Evolutionary conservation across 805 yeast species (phyloP).

Genomic region (Blastobotrys robertii): DNA sequence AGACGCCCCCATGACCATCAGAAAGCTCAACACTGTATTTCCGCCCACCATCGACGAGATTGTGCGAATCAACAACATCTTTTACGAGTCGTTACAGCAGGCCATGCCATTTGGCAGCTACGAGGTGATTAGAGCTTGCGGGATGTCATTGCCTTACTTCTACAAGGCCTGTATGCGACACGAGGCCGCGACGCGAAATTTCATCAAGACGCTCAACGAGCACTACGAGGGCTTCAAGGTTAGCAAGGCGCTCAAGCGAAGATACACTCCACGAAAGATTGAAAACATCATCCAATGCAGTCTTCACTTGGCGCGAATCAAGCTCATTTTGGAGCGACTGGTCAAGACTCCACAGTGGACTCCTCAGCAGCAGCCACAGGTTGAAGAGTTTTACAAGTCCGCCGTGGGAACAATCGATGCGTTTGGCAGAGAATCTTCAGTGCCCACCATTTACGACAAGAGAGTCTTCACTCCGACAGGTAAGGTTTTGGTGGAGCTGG

Average conservation of each 20-base stretch:
- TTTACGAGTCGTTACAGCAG: constrained; percentile 59
- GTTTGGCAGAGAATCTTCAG: constrained; percentile 49
- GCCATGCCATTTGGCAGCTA: constrained; percentile 63
- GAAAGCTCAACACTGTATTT: constrained; percentile 64
- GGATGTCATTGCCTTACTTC: constrained; percentile 76
- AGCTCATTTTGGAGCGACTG: constrained; percentile 57
- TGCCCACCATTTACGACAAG: constrained; percentile 39
- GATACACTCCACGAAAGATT: constrained; percentile 39
- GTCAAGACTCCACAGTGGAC: constrained; percentile 38
- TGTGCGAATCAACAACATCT: constrained; percentile 78
- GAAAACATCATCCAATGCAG: constrained; percentile 60
- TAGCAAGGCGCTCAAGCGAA: constrained; percentile 6
- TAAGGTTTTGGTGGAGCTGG: constrained; percentile 72
- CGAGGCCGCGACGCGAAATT: constrained; percentile 78
- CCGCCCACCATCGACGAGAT: constrained; percentile 96
- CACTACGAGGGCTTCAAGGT: constrained; percentile 32
- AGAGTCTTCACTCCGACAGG: constrained; percentile 89
- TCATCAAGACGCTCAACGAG: constrained; percentile 36
- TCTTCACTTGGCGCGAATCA: constrained; percentile 60
- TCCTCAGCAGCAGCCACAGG: constrained; percentile 20
- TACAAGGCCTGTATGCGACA: constrained; percentile 90
- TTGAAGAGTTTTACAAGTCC: constrained; percentile 38
- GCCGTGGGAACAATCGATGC: constrained; percentile 66
- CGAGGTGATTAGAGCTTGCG: constrained; percentile 74
- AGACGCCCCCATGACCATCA: constrained; percentile 36